Base-by-base conservation (phyloP, 805 yeast genomes). In the Candida ipomoeae region DNA sequence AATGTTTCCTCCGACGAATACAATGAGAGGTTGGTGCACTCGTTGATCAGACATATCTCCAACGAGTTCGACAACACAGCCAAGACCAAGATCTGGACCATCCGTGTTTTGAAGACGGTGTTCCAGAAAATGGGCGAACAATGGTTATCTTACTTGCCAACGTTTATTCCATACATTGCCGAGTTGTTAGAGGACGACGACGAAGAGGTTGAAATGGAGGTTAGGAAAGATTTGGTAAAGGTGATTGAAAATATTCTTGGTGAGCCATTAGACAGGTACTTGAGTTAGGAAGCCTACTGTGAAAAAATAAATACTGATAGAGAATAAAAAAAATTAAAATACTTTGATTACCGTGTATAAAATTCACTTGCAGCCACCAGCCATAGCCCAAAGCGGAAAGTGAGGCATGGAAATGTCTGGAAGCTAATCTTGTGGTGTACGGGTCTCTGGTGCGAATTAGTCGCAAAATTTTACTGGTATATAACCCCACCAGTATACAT, bases 101-200 rank as follows among this genome's bases (percentile, higher is more conserved):
- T 89, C 48, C 82, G 85, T 65, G 75, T 88, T 1, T 78, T 94
- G 65, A 89, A 88, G 67, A 75, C 83, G 23, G 82, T 94, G 32
- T 94, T 90, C 77, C 87, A 87, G 57, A 87, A 87, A 73, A 85
- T 90, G 60, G 97, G 98, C 49, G 98, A 94, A 61, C 89, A 84
- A 65, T 94, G 98, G 99, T 78, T 94, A 56, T 74, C 85, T 33
- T 78, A 87, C 73, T 76, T 94, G 60, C 99, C 99, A 21, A 97
- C 91, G 64, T 78, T 94, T 59, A 96, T 94, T 55, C 99, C 99
- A 33, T 79, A 89, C 53, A 89, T 94, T 66, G 97, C 98, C 6
- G 99, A 94, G 70, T 72, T 94, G 51, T 76, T 94, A 55, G 99
- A 94, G 64, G 98, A 91, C 64, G 98, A 94, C 53, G 95, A 91